Base-by-base conservation (phyloP, 257 asterid species). In the Mentha longifolia region DNA sequence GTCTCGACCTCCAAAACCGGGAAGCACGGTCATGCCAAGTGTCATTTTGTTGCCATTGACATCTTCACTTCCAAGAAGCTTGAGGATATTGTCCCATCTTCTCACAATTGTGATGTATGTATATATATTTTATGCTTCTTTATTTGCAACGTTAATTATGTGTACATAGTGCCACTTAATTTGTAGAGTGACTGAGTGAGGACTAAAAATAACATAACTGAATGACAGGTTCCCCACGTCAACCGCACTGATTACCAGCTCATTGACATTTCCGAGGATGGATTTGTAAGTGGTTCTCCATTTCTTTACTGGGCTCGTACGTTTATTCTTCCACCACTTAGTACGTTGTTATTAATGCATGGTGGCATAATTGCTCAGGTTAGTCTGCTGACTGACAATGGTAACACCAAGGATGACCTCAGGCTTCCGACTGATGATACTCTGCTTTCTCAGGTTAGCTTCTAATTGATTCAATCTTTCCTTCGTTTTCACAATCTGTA, bases 321-420 rank as follows among this genome's bases (percentile, higher is more conserved):
- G n/a, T 13, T 12, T 22, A n/a, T 39, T 22, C 28, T 42, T 17
- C 28, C n/a, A 54, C 41, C 15, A 15, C 39, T 11, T 42, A 6
- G 14, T 15, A 3, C 9, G 8, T 67, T 65, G 5, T 28, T 28
- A 30, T 4, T 51, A 17, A 54, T 60, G 10, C 12, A 51, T 9
- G 17, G 3, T 35, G 33, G 0, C 39, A 30, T 28, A 33, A 45
- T 54, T 33, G 2, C 20, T 4, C 55, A 82, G 83, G 86, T 82
- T 82, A 92, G 96, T 74, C 76, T 92, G 78, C 84, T 92, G 54
- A 92, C 96, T 64, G 98, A 92, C 22, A 92, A 74, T 79, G 96
- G 97, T 11, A 85, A 74, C 84, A 92, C 96, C n/a, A 92, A 92
- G 89, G 98, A 92, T 86, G 98, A 92, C 79, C 90, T 92, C 56